Evolutionary conservation across 768 basidiomycete genomes (phyloP), one percentile per base, ranked within the genome.

Genomic region (Leccinum rimulosum): DNA sequence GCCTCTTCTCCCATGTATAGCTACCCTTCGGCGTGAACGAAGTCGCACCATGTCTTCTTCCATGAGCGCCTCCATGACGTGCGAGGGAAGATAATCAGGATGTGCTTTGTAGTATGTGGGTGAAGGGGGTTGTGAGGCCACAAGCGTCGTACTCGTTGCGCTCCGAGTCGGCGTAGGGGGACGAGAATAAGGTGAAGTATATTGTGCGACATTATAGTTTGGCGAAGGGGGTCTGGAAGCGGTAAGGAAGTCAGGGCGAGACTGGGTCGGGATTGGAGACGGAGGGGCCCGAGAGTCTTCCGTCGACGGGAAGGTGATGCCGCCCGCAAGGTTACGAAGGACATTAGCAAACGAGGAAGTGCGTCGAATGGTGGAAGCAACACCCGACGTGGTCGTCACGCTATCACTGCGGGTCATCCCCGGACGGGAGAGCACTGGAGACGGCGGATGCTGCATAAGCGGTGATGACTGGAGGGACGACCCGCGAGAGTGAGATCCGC

Each of bases 21-120:
- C 62, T 1, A 75, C 64, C 40, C 78, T 77, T 5, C 89, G 77
- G 25, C 93, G 82, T 33, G 91, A 88, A 22, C 87, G 78, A 38
- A 98, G 69, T 4, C 96, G 84, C 60, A 96, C 93, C 89, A 96
- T 92, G 66, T 98, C 96, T 68, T 96, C 94, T 66, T 93, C 92
- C 71, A 94, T 91, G 30, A 98, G 77, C 0, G 89, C 89, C 61
- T 93, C 89, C 77, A 97, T 91, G 22, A 94, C 91, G 64, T 91
- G 82, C 12, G 84, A 87, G 2, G 93, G 85, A 40, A 80, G 68
- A 67, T 89, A 93, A 55, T 86, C 83, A 47, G 77, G 76, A 1
- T 77, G 74, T 1, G 74, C 58, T 31, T 71, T 75, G 28, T 73
- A 64, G 3, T 66, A 55, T 17, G 74, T 75, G 10, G 74, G 73